Percentiles rank a stretch among this genome's conserved stretches.
Conservation (phyloP, 371 early-diverging fungal species). For the Blastocladiella emersonii region DNA sequence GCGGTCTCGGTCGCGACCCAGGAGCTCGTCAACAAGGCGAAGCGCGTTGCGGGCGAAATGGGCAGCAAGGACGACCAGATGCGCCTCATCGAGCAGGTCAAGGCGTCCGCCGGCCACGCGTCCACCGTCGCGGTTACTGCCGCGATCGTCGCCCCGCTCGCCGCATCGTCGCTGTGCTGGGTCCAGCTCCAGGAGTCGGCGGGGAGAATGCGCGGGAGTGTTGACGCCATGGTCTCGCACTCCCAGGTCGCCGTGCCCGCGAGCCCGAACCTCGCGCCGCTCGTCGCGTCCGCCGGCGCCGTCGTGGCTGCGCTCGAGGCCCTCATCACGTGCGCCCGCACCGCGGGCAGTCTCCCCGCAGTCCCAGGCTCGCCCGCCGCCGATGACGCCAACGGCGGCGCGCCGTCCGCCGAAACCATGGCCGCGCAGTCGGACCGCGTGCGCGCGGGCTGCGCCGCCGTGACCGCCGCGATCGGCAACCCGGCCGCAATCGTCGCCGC, state of each 20-base stretch:
- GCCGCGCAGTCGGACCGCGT: not conserved
- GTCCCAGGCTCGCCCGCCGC: too few relatives aligned
- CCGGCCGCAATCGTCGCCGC: conserved; percentile 12
- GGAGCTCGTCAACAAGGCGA: conserved; percentile 8
- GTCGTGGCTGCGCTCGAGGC: not conserved
- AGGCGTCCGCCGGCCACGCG: conserved; percentile 8
- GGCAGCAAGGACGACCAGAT: conserved; percentile 15
- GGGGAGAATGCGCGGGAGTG: conserved; percentile 18
- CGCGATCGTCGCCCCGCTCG: conserved; percentile 6
- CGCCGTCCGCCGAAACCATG: too few relatives aligned
- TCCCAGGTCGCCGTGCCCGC: not conserved
- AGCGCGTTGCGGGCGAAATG: conserved; percentile 10
- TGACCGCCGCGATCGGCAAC: not conserved
- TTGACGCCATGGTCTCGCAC: conserved; percentile 18
- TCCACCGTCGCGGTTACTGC: conserved; percentile 3
- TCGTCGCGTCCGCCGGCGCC: not conserved
- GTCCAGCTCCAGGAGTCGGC: conserved; percentile 26
- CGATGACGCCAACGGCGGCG: too few relatives aligned
- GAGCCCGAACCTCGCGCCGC: not conserved
- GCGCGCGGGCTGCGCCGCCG: not conserved
- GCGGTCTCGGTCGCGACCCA: conserved; percentile 8
- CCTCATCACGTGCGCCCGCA: too few relatives aligned
- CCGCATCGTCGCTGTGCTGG: conserved; percentile 19
- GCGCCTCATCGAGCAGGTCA: conserved; percentile 17
- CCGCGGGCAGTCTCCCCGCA: too few relatives aligned